Evolutionary conservation across 768 basidiomycete genomes (phyloP), one percentile per base, ranked within the genome.

Genomic region (Kwoniella dendrophila): DNA sequence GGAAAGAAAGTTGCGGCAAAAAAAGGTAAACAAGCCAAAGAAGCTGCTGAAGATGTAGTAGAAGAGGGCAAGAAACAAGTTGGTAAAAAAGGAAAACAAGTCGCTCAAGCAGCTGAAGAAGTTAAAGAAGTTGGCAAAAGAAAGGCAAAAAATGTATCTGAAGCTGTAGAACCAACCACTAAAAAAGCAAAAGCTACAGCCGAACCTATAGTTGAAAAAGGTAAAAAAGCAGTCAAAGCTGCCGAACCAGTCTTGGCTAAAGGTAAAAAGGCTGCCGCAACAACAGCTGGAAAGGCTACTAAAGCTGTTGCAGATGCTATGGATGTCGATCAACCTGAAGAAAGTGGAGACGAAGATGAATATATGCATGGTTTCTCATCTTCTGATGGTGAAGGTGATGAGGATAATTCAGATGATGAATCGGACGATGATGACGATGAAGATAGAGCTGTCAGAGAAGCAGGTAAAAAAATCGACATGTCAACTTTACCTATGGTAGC

Each of bases 401-500:
- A 70, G 36, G 72, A 61, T 58, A 83, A 83, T 58, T 87, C 88
- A 33, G 90, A 90, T 57, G 92, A 78, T 56, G 77, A 78, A 56
- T 71, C 69, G 27, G 83, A 82, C 67, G 84, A n/a, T n/a, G n/a
- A 84, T 12, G 83, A 82, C 67, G 84, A 84, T 12, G 84, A 81
- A 1, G 84, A 85, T 54, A 79, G 81, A 16, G 78, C 82, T 11
- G 82, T 82, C 11, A 78, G 61, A 22, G 72, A 65, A 26, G 64
- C 75, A 1, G 72, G 70, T 2, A 62, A 56, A 55, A 71, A 70
- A 30, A 34, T 93, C 43, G 88, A 93, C 64, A 80, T 92, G 27
- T 81, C 74, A 26, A 87, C 86, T 69, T 82, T 97, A 38, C 94
- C 93, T 1, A 92, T 90, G 0, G 82, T 92, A 26, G 89, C 90